These are phyloP conservation scores for Trametes sp. DNA, from an alignment of 1,284 basidiomycete species.

Conservation along the genomic window DNA sequence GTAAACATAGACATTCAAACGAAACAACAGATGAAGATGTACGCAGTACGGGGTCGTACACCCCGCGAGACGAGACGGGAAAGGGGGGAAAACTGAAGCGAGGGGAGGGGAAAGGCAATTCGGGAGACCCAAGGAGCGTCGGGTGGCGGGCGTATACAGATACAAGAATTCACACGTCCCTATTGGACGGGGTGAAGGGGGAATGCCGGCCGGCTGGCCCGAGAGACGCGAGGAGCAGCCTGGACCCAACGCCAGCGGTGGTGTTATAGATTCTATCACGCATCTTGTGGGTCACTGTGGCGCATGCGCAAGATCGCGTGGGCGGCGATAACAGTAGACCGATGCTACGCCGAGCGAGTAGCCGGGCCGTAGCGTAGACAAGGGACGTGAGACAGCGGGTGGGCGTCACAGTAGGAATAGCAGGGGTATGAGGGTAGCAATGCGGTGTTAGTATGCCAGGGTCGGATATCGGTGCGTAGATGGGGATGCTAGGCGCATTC, in stretches of 20 bases:
- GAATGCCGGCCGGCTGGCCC: slow-evolving; percentile 3
- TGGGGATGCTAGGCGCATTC: slow-evolving; percentile 9
- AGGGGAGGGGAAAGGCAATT: slow-evolving; percentile 4
- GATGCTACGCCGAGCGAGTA: slow-evolving; percentile 18
- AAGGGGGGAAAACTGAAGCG: background rate
- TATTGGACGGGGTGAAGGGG: slow-evolving; percentile 3
- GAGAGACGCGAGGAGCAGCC: slow-evolving; percentile 15
- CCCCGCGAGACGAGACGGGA: slow-evolving; percentile 14
- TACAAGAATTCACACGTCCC: slow-evolving; percentile 33
- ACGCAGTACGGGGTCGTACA: slow-evolving; percentile 30
- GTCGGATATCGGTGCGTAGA: slow-evolving; percentile 12
- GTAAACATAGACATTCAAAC: too few species aligned
- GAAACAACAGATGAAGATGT: too few species aligned
- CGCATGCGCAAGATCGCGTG: slow-evolving; percentile 1
- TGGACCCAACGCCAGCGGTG: slow-evolving; percentile 21
- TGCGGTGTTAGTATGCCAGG: slow-evolving; percentile 9
- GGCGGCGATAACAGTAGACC: background rate
- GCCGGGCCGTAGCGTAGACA: slow-evolving; percentile 29
- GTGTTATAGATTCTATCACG: slow-evolving; percentile 28
- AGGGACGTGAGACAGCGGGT: slow-evolving; percentile 19
- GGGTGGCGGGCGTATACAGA: slow-evolving; percentile 27
- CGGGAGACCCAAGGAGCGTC: slow-evolving; percentile 28
- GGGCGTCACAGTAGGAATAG: slow-evolving; percentile 23
- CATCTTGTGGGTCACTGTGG: slow-evolving; percentile 26
- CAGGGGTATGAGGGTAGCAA: slow-evolving; percentile 5